Evolutionary conservation across 2,329 filamentous ascomycete species (phyloP), one percentile per base, ranked within the genome.

Genomic region (Incumbomyces delicatus): DNA sequence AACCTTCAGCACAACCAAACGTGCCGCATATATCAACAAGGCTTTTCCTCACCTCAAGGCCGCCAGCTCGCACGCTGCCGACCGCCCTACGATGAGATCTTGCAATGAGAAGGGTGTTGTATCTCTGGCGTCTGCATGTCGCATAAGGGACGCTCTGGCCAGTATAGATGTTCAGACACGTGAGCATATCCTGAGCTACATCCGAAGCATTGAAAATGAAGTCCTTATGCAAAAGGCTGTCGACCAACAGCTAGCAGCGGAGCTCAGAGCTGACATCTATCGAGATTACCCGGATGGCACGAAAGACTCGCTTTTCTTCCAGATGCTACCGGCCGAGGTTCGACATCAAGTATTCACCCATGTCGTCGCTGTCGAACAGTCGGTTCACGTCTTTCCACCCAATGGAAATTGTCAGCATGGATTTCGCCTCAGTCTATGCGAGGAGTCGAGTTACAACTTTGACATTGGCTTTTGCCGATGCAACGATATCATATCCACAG

Each of bases 331-430:
- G 6, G 16, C 44, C 10, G 44, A 47, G 27, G 17, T 47, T 12
- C 36, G 44, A 2, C 30, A 41, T 13, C 36, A 47, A 6, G 35
- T 47, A 10, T 47, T 34, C 20, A 12, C 35, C 29, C 22, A 47
- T 30, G 14, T 47, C 4, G 44, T 47, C 3, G 31, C 11, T 11
- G 29, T 32, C 36, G 22, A 39, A 14, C 35, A 47, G 16, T 41
- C 44, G 16, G 30, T 47, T n/a, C 44, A 47, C 17, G 31, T 47
- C 6, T 41, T 42, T 20, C 31, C 46, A 13, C 31, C 32, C 13
- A 48, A 44, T 29, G 35, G 32, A 18, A 43, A 44, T 41, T 31
- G 31, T 8, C 43, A n/a, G 17, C 46, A 42, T 22, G 46, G 46
- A 3, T 48, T 44, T 30, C 39, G 40, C 32, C 30, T 44, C 8